These are phyloP conservation scores for Blumeriella jaapii DNA, from an alignment of 2,329 filamentous ascomycete species.

Conservation along the genomic window DNA sequence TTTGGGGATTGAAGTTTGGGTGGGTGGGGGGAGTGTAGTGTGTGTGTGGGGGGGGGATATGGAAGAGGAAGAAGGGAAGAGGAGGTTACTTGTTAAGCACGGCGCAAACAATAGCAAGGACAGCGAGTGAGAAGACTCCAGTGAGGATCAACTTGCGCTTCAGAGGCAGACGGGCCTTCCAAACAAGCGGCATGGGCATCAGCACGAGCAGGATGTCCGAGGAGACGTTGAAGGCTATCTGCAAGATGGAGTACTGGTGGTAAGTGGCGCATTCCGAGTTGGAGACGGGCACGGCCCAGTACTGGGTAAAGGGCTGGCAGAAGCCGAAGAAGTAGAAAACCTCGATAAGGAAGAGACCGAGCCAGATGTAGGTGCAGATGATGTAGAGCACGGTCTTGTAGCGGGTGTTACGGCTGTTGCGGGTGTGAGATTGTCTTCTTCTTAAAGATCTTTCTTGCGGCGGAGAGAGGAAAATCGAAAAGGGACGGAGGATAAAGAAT, in stretches of 20 bases:
- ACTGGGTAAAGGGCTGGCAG: slow-evolving; percentile 41
- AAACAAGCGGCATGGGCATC: slow-evolving; percentile 34
- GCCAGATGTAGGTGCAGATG: slow-evolving; percentile 34
- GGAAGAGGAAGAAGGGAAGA: neutral
- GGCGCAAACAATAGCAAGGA: slow-evolving; percentile 40
- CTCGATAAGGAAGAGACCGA: slow-evolving; percentile 32
- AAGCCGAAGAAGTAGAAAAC: slow-evolving; percentile 30
- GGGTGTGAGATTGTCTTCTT: too few relatives aligned
- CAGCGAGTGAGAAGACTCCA: slow-evolving; percentile 36
- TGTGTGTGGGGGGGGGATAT: too few relatives aligned
- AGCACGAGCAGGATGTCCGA: slow-evolving; percentile 47
- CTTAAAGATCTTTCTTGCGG: too few relatives aligned
- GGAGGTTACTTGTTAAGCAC: slow-evolving; percentile 34
- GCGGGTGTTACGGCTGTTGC: slow-evolving; percentile 10
- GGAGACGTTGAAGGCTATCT: slow-evolving; percentile 45
- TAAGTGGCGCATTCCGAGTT: slow-evolving; percentile 42
- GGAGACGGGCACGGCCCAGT: slow-evolving; percentile 45
- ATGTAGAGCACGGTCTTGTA: slow-evolving; percentile 31
- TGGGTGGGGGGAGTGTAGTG: neutral
- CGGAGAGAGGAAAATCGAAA: neutral
- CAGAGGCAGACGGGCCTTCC: slow-evolving; percentile 28
- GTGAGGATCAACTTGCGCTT: slow-evolving; percentile 34
- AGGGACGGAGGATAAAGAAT: neutral
- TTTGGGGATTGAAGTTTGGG: neutral
- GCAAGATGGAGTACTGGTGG: slow-evolving; percentile 43